These are phyloP conservation scores for Hanseniaspora singularis DNA, from an alignment of 805 yeast genomes.

Conservation along the genomic window DNA sequence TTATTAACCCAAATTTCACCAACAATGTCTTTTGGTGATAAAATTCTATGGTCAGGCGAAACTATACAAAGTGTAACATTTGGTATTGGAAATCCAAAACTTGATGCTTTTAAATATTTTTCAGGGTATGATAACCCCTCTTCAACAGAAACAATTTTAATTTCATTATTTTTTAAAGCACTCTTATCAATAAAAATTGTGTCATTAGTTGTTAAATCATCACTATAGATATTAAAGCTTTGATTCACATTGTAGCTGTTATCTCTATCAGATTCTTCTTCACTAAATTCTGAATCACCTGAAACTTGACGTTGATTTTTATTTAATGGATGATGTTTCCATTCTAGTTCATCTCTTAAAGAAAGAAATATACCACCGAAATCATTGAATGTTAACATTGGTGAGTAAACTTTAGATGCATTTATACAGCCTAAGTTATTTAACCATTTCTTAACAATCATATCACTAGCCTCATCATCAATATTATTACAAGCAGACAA, in stretches of 20 bases:
- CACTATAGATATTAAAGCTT: slow-evolving; percentile 17
- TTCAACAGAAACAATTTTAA: slow-evolving; percentile 23
- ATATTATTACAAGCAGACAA: slow-evolving; percentile 77
- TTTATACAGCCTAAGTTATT: slow-evolving; percentile 76
- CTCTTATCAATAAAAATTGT: slow-evolving; percentile 28
- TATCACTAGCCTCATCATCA: slow-evolving; percentile 85
- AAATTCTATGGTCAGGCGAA: slow-evolving; percentile 74
- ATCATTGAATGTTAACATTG: slow-evolving; percentile 77
- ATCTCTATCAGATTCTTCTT: not conserved
- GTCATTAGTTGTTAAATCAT: slow-evolving; percentile 18
- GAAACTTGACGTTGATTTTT: too few relatives aligned
- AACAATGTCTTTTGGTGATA: slow-evolving; percentile 65
- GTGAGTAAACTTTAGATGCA: slow-evolving; percentile 69
- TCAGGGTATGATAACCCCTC: slow-evolving; percentile 26
- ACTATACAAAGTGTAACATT: slow-evolving; percentile 90
- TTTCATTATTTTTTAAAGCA: slow-evolving; percentile 27
- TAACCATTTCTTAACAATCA: slow-evolving; percentile 79
- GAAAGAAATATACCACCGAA: slow-evolving; percentile 94
- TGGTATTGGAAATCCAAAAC: slow-evolving; percentile 90
- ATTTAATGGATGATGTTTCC: slow-evolving; percentile 14
- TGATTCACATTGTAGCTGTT: slow-evolving; percentile 22
- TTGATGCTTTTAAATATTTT: slow-evolving; percentile 59
- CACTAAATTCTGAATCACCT: too few relatives aligned
- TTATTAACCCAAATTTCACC: slow-evolving; percentile 99
- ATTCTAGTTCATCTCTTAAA: slow-evolving; percentile 72